Percentiles rank a stretch among this genome's conserved stretches.
These are phyloP conservation scores for Wickerhamiella kurtzmanii DNA, from an alignment of 805 yeast genomes.

Conservation along the genomic window DNA sequence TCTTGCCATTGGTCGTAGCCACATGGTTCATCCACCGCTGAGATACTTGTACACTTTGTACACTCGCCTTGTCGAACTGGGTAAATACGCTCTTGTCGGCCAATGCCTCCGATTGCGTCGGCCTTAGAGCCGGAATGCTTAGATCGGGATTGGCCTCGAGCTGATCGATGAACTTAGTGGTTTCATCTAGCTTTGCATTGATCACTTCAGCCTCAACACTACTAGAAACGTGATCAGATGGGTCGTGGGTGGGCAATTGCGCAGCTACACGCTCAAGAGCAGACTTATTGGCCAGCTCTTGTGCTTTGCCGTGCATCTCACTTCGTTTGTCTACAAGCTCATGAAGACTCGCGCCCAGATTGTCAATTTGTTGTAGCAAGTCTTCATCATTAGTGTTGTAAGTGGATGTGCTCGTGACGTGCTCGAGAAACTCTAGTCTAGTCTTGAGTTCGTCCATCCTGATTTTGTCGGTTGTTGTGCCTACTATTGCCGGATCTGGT, in stretches of 20 bases:
- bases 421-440: conserved; percentile 15
- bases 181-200: conserved; percentile 5
- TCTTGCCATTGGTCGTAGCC: conserved; percentile 4
- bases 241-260: not conserved
- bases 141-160: conserved; percentile 8
- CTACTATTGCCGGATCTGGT: too few relatives aligned
- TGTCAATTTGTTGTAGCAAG: conserved; percentile 10
- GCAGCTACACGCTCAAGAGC: conserved; percentile 1
- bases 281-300: conserved; percentile 3
- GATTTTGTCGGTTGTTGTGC: not conserved
- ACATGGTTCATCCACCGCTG: conserved; percentile 11
- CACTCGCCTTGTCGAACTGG: conserved; percentile 16
- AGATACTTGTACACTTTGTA: conserved; percentile 13
- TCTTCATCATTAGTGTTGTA: conserved; percentile 2
- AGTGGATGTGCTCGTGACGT: conserved; percentile 3
- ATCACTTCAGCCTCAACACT: conserved; percentile 2
- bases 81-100: conserved; percentile 4
- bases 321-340: conserved; percentile 8
- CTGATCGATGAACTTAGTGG: conserved; percentile 7
- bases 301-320: conserved; percentile 11
- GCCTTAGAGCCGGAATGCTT: conserved; percentile 6
- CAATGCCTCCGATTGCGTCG: not conserved
- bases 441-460: conserved; percentile 16
- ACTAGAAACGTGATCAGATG: not conserved
- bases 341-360: conserved; percentile 8